phyloP scores from a whole-genome alignment of 371 early-diverging fungal genomes.

The Smittium culicis region DNA sequence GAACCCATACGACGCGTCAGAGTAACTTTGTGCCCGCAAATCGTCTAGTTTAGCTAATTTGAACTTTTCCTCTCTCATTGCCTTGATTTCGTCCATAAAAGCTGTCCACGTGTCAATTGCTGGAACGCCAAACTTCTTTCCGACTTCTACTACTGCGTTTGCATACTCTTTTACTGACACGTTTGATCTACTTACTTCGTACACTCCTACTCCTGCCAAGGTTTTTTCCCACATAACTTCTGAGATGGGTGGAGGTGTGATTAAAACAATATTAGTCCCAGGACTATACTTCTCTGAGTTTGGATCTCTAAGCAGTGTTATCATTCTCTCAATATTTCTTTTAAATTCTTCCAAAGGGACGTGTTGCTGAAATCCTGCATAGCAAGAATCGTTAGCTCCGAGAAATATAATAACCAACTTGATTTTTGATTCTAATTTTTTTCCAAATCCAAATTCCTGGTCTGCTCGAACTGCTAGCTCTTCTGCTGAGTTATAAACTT shows the following conservation, averaged over 20 bases:
- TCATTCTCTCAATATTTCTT: slow-evolving; percentile 41
- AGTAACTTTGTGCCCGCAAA: not conserved
- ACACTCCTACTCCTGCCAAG: slow-evolving; percentile 26
- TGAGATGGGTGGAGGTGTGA: slow-evolving; percentile 63
- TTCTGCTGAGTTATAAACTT: too few species aligned
- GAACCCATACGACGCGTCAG: slow-evolving; percentile 11
- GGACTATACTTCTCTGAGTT: slow-evolving; percentile 39
- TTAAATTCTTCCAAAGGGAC: slow-evolving; percentile 48
- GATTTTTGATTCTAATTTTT: slow-evolving; percentile 23
- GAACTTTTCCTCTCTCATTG: too few species aligned
- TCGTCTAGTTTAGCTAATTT: not conserved
- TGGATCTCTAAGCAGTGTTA: slow-evolving; percentile 34
- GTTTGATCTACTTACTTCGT: slow-evolving; percentile 36
- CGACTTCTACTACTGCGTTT: slow-evolving; percentile 39
- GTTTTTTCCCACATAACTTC: slow-evolving; percentile 37
- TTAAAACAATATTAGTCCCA: slow-evolving; percentile 41
- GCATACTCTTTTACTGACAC: slow-evolving; percentile 42
- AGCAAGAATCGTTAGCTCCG: slow-evolving; percentile 64
- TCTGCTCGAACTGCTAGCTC: too few species aligned
- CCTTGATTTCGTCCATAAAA: slow-evolving; percentile 16
- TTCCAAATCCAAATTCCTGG: not conserved
- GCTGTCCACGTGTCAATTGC: slow-evolving; percentile 46
- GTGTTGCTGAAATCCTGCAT: slow-evolving; percentile 39
- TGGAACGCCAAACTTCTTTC: slow-evolving; percentile 28
- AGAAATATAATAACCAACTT: slow-evolving; percentile 54